These are phyloP conservation scores for Fagus crenata DNA, from an alignment of 306 rosid genomes.

Conservation along the genomic window DNA sequence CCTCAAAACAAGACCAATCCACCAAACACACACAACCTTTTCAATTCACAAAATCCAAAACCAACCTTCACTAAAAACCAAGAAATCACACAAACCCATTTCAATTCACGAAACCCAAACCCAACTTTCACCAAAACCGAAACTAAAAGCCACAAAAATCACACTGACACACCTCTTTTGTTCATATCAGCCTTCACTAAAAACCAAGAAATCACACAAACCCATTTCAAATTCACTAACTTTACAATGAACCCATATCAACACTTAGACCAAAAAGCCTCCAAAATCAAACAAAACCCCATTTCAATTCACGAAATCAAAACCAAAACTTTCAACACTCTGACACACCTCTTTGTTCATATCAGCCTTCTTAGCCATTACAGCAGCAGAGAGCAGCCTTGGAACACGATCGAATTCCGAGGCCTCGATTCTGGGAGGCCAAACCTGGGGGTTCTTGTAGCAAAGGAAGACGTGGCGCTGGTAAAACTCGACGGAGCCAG, in stretches of 20 bases:
- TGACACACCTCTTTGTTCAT: constrained; percentile 70
- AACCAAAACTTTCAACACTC: not conserved
- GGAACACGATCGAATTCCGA: constrained; percentile 97
- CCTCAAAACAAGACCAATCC: not conserved
- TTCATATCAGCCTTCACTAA: no score
- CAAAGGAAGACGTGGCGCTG: constrained; percentile 81
- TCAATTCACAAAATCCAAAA: constrained; percentile 1
- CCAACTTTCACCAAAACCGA: constrained; percentile 6
- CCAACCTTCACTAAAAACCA: not conserved
- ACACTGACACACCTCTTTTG: not conserved
- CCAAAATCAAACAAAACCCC: not conserved
- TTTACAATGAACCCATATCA: constrained; percentile 12
- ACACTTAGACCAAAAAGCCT: not conserved
- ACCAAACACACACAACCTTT: not conserved
- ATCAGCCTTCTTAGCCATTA: constrained; percentile 60
- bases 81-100: constrained; percentile 1
- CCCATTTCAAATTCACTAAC: constrained; percentile 2
- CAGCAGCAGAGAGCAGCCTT: constrained; percentile 82
- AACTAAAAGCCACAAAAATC: not conserved
- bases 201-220: not conserved
- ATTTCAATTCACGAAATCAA: not conserved
- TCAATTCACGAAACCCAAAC: not conserved
- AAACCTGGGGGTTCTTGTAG: constrained; percentile 76
- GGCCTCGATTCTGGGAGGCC: constrained; percentile 95
- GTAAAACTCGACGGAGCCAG: constrained; percentile 76